phyloP scores from a whole-genome alignment of 257 asterid species.

The Rhazya stricta region DNA sequence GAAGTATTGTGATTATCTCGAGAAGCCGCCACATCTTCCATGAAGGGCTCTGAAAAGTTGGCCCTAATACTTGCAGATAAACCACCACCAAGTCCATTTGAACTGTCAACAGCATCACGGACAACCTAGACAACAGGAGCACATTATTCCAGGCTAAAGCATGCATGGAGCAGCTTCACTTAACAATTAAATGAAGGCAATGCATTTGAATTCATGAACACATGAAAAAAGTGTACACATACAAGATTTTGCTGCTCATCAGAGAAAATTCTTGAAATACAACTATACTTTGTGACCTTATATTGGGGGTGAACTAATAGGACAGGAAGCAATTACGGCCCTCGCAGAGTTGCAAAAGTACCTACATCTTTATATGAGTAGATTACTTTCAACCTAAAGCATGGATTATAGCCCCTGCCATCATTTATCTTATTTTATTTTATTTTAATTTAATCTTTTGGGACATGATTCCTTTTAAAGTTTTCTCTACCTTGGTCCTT shows the following conservation, averaged over 20 bases:
- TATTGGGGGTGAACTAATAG: background rate
- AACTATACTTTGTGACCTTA: background rate
- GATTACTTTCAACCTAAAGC: background rate
- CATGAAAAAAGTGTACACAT: background rate
- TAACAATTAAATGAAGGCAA: constrained; percentile 4
- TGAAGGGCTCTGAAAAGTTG: constrained; percentile 36
- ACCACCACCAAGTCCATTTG: constrained; percentile 29
- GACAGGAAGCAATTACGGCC: background rate
- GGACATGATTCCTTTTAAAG: background rate
- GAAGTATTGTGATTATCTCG: constrained; percentile 30
- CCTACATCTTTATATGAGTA: background rate
- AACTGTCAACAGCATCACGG: constrained; percentile 29
- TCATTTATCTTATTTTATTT: background rate
- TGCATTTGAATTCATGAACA: constrained; percentile 2
- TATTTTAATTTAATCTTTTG: too few relatives aligned
- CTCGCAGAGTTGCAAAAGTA: background rate
- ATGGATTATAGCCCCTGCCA: background rate
- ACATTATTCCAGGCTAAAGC: constrained; percentile 3
- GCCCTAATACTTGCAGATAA: constrained; percentile 29
- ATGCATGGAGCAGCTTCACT: constrained; percentile 6
- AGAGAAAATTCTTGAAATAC: background rate
- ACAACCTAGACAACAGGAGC: constrained; percentile 36
- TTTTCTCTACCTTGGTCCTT: background rate
- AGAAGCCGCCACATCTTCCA: constrained; percentile 28
- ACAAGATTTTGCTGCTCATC: background rate